Conservation (phyloP, 2,329 filamentous ascomycete species). For the Biscogniauxia mediterranea region DNA sequence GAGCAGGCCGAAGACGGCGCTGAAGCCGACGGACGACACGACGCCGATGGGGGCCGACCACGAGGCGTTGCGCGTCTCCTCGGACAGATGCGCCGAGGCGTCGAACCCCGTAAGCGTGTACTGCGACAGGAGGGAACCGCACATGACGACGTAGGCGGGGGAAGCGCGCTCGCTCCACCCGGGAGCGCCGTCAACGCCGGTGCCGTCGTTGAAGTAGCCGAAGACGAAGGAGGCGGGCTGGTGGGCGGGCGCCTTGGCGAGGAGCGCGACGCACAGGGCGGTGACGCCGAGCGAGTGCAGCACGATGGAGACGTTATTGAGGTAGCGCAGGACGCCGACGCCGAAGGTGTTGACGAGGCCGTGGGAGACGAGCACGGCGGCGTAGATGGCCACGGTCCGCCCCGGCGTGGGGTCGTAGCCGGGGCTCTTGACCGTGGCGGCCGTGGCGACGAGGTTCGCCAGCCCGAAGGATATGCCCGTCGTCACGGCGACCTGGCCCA, state of each 20-base stretch:
- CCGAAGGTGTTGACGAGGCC: slow-evolving; percentile 57
- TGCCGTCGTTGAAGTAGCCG: slow-evolving; percentile 51
- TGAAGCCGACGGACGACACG: slow-evolving; percentile 54
- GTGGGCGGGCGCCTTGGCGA: slow-evolving; percentile 56
- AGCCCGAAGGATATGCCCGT: slow-evolving; percentile 43
- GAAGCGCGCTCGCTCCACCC: slow-evolving; percentile 54
- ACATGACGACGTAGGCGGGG: slow-evolving; percentile 53
- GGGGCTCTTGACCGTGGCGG: slow-evolving; percentile 36
- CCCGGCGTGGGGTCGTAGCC: slow-evolving; percentile 40
- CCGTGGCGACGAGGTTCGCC: slow-evolving; percentile 38
- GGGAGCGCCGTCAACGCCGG: slow-evolving; percentile 39
- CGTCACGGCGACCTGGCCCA: slow-evolving; percentile 42
- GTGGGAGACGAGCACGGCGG: slow-evolving; percentile 53
- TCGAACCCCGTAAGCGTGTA: slow-evolving; percentile 49
- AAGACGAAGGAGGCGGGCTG: slow-evolving; percentile 57
- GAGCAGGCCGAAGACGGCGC: slow-evolving; percentile 33
- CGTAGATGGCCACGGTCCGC: slow-evolving; percentile 58
- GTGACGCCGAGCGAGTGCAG: slow-evolving; percentile 54
- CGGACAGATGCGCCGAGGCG: slow-evolving; percentile 54
- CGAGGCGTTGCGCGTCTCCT: slow-evolving; percentile 55
- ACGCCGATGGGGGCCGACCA: slow-evolving; percentile 59
- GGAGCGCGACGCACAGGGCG: slow-evolving; percentile 52
- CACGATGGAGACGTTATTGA: slow-evolving; percentile 56
- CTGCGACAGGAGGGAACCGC: slow-evolving; percentile 53
- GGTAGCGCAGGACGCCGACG: slow-evolving; percentile 51